Conservation (phyloP, 768 basidiomycete species). For the Rhodotorula paludigena region DNA sequence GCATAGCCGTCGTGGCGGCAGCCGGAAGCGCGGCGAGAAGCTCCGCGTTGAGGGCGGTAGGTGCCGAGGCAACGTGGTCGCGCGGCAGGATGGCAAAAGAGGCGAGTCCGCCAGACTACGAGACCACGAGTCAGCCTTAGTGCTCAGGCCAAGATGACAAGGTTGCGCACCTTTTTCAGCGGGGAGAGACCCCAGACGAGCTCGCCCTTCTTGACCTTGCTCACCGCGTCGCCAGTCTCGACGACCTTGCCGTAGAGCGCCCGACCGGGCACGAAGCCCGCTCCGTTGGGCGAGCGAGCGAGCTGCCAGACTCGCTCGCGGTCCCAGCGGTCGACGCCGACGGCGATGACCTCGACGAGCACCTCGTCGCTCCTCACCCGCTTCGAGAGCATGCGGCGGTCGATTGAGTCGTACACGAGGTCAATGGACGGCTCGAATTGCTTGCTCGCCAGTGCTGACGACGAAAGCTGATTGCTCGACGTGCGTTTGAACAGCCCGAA, state of each 20-base stretch:
- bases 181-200: conserved; percentile 42
- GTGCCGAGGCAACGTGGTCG: conserved; percentile 40
- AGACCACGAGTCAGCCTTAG: not conserved
- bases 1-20: conserved; percentile 39
- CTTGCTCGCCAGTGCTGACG: not conserved
- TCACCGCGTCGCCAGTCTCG: conserved; percentile 34
- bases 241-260: conserved; percentile 43
- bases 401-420: conserved; percentile 28
- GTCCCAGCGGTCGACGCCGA: conserved; percentile 42
- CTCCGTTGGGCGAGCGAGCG: conserved; percentile 27
- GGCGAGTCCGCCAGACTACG: conserved; percentile 40
- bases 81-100: conserved; percentile 40
- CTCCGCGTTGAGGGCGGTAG: conserved; percentile 36
- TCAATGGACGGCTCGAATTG: conserved; percentile 17
- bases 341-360: conserved; percentile 42
- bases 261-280: conserved; percentile 42
- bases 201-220: conserved; percentile 38
- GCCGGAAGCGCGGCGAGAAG: conserved; percentile 39
- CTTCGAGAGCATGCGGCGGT: conserved; percentile 11
- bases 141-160: not conserved
- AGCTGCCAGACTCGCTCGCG: conserved; percentile 36
- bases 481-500: conserved; percentile 29
- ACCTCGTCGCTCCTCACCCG: conserved; percentile 34
- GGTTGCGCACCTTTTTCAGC: conserved; percentile 28
- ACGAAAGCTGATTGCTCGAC: not conserved